These are phyloP conservation scores for Phytophthora rubi DNA, from an alignment of 352 stramenopile genomes.

Conservation along the genomic window DNA sequence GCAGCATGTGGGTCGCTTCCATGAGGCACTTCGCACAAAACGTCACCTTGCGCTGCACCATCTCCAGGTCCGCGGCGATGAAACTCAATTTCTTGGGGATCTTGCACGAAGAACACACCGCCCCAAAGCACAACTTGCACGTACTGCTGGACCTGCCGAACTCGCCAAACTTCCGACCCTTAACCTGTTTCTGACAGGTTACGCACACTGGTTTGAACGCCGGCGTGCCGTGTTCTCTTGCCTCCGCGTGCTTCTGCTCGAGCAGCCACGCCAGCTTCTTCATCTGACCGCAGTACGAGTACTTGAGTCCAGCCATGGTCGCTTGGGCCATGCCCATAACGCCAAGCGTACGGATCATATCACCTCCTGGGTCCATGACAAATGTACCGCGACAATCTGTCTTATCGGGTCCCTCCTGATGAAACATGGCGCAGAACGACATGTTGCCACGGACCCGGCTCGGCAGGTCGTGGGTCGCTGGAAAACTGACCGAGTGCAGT, in stretches of 20 bases:
- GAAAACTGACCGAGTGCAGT: conserved; percentile 31
- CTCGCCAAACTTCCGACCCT: conserved; percentile 5
- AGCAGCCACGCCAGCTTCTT: conserved; percentile 43
- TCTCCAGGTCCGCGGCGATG: conserved; percentile 18
- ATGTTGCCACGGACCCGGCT: conserved; percentile 42
- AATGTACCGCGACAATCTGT: conserved; percentile 21
- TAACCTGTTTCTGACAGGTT: conserved; percentile 18
- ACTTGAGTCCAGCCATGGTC: conserved; percentile 27
- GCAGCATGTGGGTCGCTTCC: conserved; percentile 24
- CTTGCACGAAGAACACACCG: conserved; percentile 24
- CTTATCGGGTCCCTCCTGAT: conserved; percentile 15
- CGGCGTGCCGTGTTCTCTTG: background rate
- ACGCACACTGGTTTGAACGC: conserved; percentile 12
- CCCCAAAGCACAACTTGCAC: conserved; percentile 29
- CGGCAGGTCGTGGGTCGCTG: conserved; percentile 15
- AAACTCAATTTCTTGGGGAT: conserved; percentile 32
- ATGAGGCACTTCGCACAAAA: conserved; percentile 39
- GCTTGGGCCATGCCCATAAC: conserved; percentile 23
- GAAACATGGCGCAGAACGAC: conserved; percentile 45
- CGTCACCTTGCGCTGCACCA: conserved; percentile 30
- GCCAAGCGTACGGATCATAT: conserved; percentile 23
- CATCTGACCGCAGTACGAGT: conserved; percentile 39
- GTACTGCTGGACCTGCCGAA: conserved; percentile 1
- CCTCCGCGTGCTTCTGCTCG: conserved; percentile 18
- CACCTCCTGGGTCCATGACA: conserved; percentile 27